A percentile compares a stretch with the other conserved stretches of the same genome.
phyloP scores from a whole-genome alignment of 257 asterid species.

The Penstemon eatonii region DNA sequence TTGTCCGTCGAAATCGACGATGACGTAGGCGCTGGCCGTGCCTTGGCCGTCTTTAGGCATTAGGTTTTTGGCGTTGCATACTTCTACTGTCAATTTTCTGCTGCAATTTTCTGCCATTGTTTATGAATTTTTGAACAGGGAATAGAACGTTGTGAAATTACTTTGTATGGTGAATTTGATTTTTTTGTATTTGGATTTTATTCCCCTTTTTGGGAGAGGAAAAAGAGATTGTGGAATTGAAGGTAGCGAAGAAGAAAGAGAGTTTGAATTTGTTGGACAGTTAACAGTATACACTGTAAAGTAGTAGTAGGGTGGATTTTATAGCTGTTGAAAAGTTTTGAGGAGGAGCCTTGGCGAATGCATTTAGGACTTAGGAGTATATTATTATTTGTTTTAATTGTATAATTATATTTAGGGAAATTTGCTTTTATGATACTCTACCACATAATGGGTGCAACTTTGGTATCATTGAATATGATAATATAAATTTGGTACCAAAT shows the following conservation, averaged over 20 bases:
- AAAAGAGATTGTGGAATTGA: slow-evolving; percentile 20
- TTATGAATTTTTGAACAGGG: not conserved
- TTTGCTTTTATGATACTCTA: no score
- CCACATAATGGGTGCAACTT: no score
- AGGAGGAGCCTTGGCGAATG: slow-evolving; percentile 24
- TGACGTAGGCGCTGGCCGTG: slow-evolving; percentile 84
- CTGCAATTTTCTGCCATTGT: slow-evolving; percentile 46
- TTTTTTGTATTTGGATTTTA: not conserved
- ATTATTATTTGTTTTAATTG: not conserved
- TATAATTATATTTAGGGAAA: not conserved
- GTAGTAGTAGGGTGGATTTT: slow-evolving; percentile 12
- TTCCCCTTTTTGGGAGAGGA: slow-evolving; percentile 6
- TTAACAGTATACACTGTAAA: not conserved
- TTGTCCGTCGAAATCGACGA: slow-evolving; percentile 84
- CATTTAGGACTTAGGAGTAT: not conserved
- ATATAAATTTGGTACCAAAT: no score
- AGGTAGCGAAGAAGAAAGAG: slow-evolving; percentile 11
- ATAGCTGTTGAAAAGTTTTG: slow-evolving; percentile 23
- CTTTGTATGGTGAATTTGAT: not conserved
- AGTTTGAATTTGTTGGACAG: slow-evolving; percentile 21
- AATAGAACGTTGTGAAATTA: not conserved
- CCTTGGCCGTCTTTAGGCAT: slow-evolving; percentile 99
- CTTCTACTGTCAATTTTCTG: slow-evolving; percentile 60
- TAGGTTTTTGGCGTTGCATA: slow-evolving; percentile 75
- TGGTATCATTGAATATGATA: no score